Evolutionary conservation across 129 eudicot species (phyloP), one percentile per base, ranked within the genome.

Genomic region (Ambrosia artemisiifolia): DNA sequence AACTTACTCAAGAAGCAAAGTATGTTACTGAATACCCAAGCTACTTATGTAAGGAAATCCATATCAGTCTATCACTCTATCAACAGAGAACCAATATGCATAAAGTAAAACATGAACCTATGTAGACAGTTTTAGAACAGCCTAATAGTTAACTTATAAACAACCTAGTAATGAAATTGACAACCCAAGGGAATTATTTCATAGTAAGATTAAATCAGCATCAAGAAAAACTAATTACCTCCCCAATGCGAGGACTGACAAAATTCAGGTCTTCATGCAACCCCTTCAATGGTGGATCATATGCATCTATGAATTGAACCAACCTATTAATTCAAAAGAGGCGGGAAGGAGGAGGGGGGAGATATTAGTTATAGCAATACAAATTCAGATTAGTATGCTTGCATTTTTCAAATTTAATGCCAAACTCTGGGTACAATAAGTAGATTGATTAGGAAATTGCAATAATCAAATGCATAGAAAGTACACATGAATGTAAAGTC

Each of bases 181-280:
- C 72, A 30, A 36, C 62, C 65, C 68, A 66, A 54, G 59, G n/a
- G 13, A 10, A 55, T 55, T 33, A 32, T 38, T 71, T 43, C 14
- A 65, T 11, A 20, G 18, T 40, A 65, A 63, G 63, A 76, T 63
- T 24, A 61, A 75, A 35, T 56, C 61, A 72, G 67, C 38, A 55
- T 56, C 56, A 67, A 36, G 63, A 47, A 53, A 71, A 70, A 72
- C 11, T 71, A 65, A 69, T 65, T 43, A 94, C 99, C 99, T 95
- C 99, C 77, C 99, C 99, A 73, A 95, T 91, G 60, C 99, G 89
- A 81, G 99, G 99, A 77, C 99, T 95, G 79, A 95, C 99, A 64
- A 95, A 95, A 81, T 88, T 91, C 71, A 95, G 81, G 82, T 95
- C 99, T 81, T 90, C 99, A 67, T 91, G 99, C 55, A 95, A 80